A percentile compares a stretch with the other conserved stretches of the same genome.
Conservation (phyloP, 176 grass and related monocot species). For the Bothriochloa decipiens region DNA sequence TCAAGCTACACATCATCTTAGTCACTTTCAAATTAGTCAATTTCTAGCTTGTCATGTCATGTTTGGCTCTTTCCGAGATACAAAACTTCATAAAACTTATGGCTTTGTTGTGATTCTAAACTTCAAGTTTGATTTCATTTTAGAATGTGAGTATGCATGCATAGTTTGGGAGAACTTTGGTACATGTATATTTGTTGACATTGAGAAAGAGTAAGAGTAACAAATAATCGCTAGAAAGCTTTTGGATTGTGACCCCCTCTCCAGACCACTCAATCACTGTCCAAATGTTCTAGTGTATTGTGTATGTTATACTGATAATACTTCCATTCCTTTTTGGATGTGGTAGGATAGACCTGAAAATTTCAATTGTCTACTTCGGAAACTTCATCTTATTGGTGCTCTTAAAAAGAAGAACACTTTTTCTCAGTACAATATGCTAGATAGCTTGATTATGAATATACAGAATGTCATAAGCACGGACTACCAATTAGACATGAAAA, state of each 20-base stretch:
- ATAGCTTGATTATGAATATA: conserved; percentile 59
- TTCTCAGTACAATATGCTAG: conserved; percentile 44
- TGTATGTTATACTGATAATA: conserved; percentile 34
- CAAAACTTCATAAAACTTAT: background rate
- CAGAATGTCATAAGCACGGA: conserved; percentile 52
- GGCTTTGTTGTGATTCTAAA: background rate
- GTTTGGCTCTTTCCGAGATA: background rate
- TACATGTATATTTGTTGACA: background rate
- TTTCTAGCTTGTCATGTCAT: background rate
- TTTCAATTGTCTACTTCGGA: conserved; percentile 78
- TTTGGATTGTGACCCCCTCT: background rate
- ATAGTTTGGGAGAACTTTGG: conserved; percentile 17
- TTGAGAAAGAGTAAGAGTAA: background rate
- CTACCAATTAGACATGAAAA: conserved; percentile 56
- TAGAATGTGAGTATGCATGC: conserved; percentile 5
- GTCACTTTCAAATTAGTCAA: conserved; percentile 11
- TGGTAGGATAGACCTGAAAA: conserved; percentile 71
- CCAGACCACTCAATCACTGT: background rate
- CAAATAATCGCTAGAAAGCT: background rate
- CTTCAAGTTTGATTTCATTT: background rate
- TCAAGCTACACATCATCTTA: conserved; percentile 4
- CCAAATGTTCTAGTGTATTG: conserved; percentile 21
- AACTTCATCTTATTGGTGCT: conserved; percentile 59
- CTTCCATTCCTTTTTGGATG: conserved; percentile 42
- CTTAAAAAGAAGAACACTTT: conserved; percentile 56